phyloP scores from a whole-genome alignment of 352 stramenopile genomes.

The Phytopythium kandeliae region DNA sequence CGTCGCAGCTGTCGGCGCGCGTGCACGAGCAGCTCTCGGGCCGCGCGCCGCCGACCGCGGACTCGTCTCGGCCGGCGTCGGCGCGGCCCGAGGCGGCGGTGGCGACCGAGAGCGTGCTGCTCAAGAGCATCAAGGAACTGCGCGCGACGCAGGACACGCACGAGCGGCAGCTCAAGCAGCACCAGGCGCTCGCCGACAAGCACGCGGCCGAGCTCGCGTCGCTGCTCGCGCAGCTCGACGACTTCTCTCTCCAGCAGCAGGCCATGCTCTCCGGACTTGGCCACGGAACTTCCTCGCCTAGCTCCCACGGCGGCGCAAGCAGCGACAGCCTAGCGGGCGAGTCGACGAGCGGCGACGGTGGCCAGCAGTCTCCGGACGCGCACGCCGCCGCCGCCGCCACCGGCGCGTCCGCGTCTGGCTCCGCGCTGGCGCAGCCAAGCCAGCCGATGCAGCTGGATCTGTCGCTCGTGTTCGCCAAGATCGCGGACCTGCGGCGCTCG shows the following conservation, averaged over 20 bases:
- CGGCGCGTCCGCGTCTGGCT: too few relatives aligned
- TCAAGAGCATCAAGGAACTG: slow-evolving; percentile 46
- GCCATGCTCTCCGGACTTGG: slow-evolving; percentile 14
- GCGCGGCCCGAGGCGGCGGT: neutral
- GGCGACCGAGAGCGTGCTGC: slow-evolving; percentile 13
- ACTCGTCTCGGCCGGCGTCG: neutral
- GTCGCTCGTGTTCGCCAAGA: slow-evolving; percentile 78
- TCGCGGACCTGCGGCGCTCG: slow-evolving; percentile 54
- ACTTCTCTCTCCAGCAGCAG: slow-evolving; percentile 49
- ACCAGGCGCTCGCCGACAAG: slow-evolving; percentile 34
- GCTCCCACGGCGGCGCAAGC: neutral
- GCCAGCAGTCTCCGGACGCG: too few relatives aligned
- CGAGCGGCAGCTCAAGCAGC: slow-evolving; percentile 32
- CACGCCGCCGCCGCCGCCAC: too few relatives aligned
- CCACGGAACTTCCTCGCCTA: slow-evolving; percentile 1
- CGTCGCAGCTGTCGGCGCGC: slow-evolving; percentile 5
- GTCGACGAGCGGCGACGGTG: slow-evolving; percentile 3
- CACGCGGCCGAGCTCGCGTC: slow-evolving; percentile 45
- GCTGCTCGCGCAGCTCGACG: slow-evolving; percentile 39
- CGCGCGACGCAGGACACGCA: slow-evolving; percentile 33
- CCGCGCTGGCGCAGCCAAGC: slow-evolving; percentile 9
- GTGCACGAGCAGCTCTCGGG: slow-evolving; percentile 3
- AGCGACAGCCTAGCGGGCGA: neutral
- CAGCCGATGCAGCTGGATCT: slow-evolving; percentile 41
- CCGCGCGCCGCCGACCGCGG: neutral